Base-by-base conservation (phyloP, 257 asterid species). In the Nicotiana benthamiana region DNA sequence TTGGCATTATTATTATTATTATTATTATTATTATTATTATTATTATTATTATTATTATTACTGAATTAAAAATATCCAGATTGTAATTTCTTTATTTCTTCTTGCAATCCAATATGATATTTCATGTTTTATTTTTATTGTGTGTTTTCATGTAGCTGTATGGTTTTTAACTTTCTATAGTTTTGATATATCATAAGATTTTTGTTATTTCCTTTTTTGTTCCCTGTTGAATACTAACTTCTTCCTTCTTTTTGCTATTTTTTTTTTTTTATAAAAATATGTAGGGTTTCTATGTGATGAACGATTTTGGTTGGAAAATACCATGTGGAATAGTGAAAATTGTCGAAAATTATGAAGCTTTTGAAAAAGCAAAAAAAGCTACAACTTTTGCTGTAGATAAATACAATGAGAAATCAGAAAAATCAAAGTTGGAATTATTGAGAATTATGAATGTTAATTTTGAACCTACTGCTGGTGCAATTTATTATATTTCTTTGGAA, bases 381-480 rank as follows among this genome's bases (percentile, higher is more conserved):
- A 86, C 88, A n/a, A 24, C 5, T 30, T 82, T 72, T 34, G 88
- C 88, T 40, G 85, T 87, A 75, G 85, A 65, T 54, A 83, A 84
- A 82, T 61, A 77, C 52, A 86, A 84, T 81, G 83, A 70, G 13
- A 64, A 80, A 46, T 15, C 75, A 6, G 77, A 75, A 27, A 16
- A 46, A 43, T 87, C 40, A 60, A 48, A 26, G 74, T 84, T 51
- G 9, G 18, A 48, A 40, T 15, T 72, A 12, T 46, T 46, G 48
- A 51, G 15, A 48, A 86, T 84, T 12, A 56, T 67, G 54, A 87
- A 77, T 80, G 80, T 89, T 5, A 89, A 89, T 84, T 65, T 43
- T 80, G 88, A 87, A 63, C 85, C 92, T n/a, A 0, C 83, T 60
- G 92, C 89, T 64, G 89, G 87, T 77, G 81, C 87, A 15, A 20